A percentile compares a stretch with the other conserved stretches of the same genome.
Evolutionary conservation across 345 rosid genomes (phyloP).

Genomic region (Salix suchowensis): DNA sequence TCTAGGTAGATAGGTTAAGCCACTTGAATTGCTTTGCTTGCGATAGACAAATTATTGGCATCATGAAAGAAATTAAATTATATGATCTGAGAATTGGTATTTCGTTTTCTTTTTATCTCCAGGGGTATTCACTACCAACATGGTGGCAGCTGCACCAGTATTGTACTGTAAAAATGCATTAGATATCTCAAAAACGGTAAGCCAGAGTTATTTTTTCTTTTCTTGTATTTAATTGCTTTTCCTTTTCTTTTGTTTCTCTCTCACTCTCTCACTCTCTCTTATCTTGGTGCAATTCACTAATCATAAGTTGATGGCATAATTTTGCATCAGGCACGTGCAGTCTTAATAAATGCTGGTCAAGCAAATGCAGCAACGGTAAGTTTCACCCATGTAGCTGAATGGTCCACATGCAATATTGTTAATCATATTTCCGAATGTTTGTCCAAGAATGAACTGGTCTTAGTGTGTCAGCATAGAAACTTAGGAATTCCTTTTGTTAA

Average conservation of each 20-base stretch:
- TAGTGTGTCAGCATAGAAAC: not conserved
- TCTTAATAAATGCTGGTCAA: conserved; percentile 93
- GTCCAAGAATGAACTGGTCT: not conserved
- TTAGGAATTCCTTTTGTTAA: not conserved
- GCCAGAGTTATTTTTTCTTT: not conserved
- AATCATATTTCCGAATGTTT: not conserved
- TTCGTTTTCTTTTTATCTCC: conserved; percentile 1
- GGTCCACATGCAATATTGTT: conserved; percentile 8
- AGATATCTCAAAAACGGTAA: conserved; percentile 51
- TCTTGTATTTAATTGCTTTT: not conserved
- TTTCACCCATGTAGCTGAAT: conserved; percentile 9
- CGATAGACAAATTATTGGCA: not conserved
- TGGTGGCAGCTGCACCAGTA: conserved; percentile 96
- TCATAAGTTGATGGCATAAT: not conserved
- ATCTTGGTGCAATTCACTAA: not conserved
- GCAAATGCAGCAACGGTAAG: conserved; percentile 99
- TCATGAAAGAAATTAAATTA: not conserved
- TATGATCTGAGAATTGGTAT: not conserved
- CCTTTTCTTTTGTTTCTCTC: not conserved
- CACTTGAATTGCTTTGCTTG: not conserved
- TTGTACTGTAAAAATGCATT: conserved; percentile 65
- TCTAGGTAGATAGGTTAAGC: not conserved
- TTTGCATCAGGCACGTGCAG: conserved; percentile 74
- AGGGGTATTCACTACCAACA: conserved; percentile 79
- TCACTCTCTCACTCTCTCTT: too few relatives aligned